Conservation (phyloP, 2,329 filamentous ascomycete species). For the Ophiobolus disseminans region DNA sequence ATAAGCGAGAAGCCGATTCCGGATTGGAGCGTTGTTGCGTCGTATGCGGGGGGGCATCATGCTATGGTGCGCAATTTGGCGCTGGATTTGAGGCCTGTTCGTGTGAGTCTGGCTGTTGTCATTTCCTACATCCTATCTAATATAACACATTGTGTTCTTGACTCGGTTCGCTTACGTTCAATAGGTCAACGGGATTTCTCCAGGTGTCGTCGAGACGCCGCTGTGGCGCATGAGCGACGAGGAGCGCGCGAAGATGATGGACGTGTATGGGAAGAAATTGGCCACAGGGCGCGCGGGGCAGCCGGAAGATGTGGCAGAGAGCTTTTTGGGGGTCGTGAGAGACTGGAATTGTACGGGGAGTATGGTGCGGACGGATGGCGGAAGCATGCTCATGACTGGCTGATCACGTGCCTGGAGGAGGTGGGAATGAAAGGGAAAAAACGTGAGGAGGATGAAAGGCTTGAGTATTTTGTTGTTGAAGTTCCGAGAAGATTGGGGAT, state of each 20-base stretch:
- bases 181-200: constrained; percentile 61
- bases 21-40: constrained; percentile 59
- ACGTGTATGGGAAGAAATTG: constrained; percentile 26
- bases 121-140: no score
- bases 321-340: constrained; percentile 57
- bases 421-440: no score
- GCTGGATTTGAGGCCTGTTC: constrained; percentile 67
- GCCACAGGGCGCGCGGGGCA: constrained; percentile 35
- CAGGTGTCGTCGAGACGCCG: constrained; percentile 59
- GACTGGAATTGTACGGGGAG: constrained; percentile 56
- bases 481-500: no score
- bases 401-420: no score
- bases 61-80: constrained; percentile 64
- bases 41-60: constrained; percentile 60
- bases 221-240: constrained; percentile 49
- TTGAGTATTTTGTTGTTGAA: no score
- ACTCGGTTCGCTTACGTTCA: neutral
- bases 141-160: neutral
- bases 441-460: neutral
- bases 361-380: constrained; percentile 54
- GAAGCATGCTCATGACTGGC: constrained; percentile 22
- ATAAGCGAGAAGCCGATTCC: constrained; percentile 60
- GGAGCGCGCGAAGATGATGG: constrained; percentile 31
- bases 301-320: constrained; percentile 50
- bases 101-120: constrained; percentile 56